Base-by-base conservation (phyloP, 2,329 filamentous ascomycete genomes). In the Hortaea werneckii region DNA sequence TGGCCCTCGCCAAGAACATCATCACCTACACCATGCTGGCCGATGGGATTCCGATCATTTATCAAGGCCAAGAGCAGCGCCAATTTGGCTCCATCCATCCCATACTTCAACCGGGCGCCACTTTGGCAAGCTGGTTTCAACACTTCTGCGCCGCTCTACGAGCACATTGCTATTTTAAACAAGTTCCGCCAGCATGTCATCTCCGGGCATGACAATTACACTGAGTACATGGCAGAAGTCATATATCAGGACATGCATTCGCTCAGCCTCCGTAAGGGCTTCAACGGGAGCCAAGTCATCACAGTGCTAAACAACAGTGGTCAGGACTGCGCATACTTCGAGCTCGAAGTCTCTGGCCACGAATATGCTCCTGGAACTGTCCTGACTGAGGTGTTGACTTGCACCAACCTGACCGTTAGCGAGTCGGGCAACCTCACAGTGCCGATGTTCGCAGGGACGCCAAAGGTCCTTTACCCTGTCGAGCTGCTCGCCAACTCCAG, bases 211-310 rank as follows among this genome's bases (percentile, higher is more conserved):
- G 46, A 50, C 5, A 55, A 54, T 10, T 75, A 74, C 50, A 51
- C 70, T 6, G 66, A 59, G 0, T 68, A 66, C 47, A 62, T 67
- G 53, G 66, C 66, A 45, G 59, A 62, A 20, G 59, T 68, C 5
- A 64, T 74, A 47, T 74, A 70, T 53, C 62, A 63, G 41, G 69
- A 74, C 40, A 54, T 56, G 5, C 62, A 65, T 35, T 69, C 66
- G 7, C 52, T 75, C 9, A 71, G 65, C 3, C 67, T 74, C 58
- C 65, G 70, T 12, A 69, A 71, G 47, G 71, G 69, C 3, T 58
- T 56, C 8, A 52, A 53, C 9, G 65, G 62, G 20, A 60, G 47
- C 37, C 67, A 61, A 35, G 66, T 76, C 11, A 62, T 75, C 32
- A 67, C 69, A 45, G 57, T 74, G 5, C 53, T 73, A 8, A 71